A percentile compares a stretch with the other conserved stretches of the same genome.
Conservation (phyloP, 75 land plant genomes). For the Cryptomeria japonica region DNA sequence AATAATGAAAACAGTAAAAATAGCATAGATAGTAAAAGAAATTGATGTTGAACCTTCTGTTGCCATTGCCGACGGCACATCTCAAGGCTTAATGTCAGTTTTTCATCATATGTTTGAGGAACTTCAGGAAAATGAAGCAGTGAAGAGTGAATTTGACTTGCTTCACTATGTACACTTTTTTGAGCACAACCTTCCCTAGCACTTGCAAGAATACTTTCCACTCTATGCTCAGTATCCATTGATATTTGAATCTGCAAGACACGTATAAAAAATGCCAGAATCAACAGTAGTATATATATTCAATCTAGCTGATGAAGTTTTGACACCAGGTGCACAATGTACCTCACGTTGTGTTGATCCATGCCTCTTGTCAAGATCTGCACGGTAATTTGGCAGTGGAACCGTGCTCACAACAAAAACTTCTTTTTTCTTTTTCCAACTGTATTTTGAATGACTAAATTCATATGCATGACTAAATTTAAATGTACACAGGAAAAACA, state of each 20-base stretch:
- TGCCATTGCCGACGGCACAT: constrained; percentile 58
- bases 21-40: too few species aligned
- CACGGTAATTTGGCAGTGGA: constrained; percentile 89
- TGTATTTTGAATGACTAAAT: constrained; percentile 80
- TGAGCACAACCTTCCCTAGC: constrained; percentile 7
- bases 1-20: too few species aligned
- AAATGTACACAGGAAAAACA: too few species aligned
- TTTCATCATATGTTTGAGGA: constrained; percentile 20
- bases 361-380: constrained; percentile 90
- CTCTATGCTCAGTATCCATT: constrained; percentile 69
- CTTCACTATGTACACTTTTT: constrained; percentile 16
- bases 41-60: constrained; percentile 37
- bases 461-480: too few species aligned
- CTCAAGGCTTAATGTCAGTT: constrained; percentile 39
- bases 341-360: constrained; percentile 95
- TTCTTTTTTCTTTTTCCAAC: constrained; percentile 63
- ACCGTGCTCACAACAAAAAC: constrained; percentile 84
- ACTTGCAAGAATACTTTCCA: constrained; percentile 65
- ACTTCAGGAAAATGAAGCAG: background rate
- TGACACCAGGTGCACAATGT: background rate
- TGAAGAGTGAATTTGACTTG: constrained; percentile 16
- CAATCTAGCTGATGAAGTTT: too few species aligned
- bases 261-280: background rate
- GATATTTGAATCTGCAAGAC: constrained; percentile 78
- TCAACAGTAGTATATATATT: background rate